Base-by-base conservation (phyloP, 2,329 filamentous ascomycete species). In the Colletotrichum tabaci region DNA sequence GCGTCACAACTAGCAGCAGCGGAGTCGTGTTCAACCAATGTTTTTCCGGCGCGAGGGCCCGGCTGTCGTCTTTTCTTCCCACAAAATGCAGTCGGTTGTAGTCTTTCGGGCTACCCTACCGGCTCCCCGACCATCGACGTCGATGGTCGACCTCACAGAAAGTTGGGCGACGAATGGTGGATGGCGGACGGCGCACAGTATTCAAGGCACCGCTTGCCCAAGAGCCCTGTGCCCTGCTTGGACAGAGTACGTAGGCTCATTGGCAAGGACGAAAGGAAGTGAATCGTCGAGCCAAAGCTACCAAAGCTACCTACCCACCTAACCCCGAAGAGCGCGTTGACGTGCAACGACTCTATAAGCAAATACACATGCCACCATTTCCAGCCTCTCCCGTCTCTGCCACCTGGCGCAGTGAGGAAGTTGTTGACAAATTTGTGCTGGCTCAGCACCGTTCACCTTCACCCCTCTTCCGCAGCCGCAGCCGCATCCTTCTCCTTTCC, bases 1-100 rank as follows among this genome's bases (percentile, higher is more conserved):
- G 44, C 44, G 49, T 46, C 18, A 26, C 12, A 44, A 30, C 12
- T 49, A 26, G 26, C 57, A 49, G n/a, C 30, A 15, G 44, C 30
- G 44, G 44, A 44, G 42, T 21, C 46, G 13, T 21, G 58, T 61
- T 61, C 30, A 18, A 38, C 44, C 58, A 38, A 26, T 49, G 44
- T 42, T 15, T 15, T 44, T 40, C 6, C 35, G 9, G 15, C 21
- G 7, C 8, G 46, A 18, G 18, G 46, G 16, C 4, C 44, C 44
- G 18, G 16, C 18, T 18, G 8, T 44, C 18, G 23, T 10, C n/a
- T 9, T 49, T 49, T 23, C 47, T 49, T 23, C n/a, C 18, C 21
- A n/a, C 4, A 10, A 38, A 55, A 16, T 55, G 35, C 53, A 56
- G 53, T 56, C 12, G 12, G 21, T 30, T 7, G 21, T 13, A 21